Evolutionary conservation across 2,329 filamentous ascomycete genomes (phyloP), one percentile per base, ranked within the genome.

Genomic region (Knufia petricola): DNA sequence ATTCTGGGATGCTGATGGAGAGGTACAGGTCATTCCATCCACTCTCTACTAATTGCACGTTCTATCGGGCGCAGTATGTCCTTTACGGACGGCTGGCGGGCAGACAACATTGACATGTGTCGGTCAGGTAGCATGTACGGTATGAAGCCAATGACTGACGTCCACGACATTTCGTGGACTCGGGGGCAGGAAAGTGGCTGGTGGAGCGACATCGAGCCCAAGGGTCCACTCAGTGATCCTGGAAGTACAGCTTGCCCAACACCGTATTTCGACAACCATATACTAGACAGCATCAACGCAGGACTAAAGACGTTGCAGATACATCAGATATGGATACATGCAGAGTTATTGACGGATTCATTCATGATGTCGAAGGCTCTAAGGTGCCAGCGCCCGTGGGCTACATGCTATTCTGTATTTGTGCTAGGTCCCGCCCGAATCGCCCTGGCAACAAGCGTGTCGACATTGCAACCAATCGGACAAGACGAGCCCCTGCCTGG

Each of bases 111-210:
- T 28, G 23, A 47, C 23, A 26, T 13, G 17, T 4, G 13, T 26
- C 44, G 34, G 12, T 28, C 26, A 21, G 32, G 15, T 26, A 19
- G 41, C 8, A 9, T n/a, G 24, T n/a, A 15, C 10, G n/a, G 15
- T 8, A 15, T n/a, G 8, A 24, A 28, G 21, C 44, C 44, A 47
- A 47, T 47, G 13, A 47, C 9, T 30, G 4, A 15, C 20, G 9
- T 26, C 32, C 44, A 47, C 44, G 44, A 38, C n/a, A 26, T 12
- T 19, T 24, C 19, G 32, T 28, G 32, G 44, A 30, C 19, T 19
- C 17, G 32, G 44, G 20, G 44, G 44, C 43, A 20, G 28, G 4
- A 13, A 46, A 31, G 28, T 32, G 31, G 44, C 17, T 47, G 44
- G 44, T 13, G 39, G 34, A 19, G 7, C 6, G 15, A 44, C 12